Conservation (phyloP, 129 eudicot species). For the Artemisia annua region DNA sequence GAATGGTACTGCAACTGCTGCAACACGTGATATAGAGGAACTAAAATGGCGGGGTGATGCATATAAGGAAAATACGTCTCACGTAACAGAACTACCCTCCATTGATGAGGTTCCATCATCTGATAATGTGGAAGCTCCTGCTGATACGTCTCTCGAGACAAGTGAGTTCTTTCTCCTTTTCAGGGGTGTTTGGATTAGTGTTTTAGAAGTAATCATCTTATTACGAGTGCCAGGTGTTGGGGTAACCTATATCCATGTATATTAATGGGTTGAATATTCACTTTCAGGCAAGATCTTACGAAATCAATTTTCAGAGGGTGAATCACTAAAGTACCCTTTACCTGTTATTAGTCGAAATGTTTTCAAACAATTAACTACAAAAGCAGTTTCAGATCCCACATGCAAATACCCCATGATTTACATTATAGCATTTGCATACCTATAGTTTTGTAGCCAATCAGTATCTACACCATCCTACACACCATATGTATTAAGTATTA, state of each 20-base stretch:
- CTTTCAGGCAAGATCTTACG: background rate
- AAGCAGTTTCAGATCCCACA: no score
- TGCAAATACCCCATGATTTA: background rate
- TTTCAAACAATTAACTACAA: no score
- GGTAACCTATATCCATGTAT: background rate
- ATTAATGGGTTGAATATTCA: background rate
- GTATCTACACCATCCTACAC: background rate
- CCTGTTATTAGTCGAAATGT: no score
- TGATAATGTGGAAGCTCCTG: conserved; percentile 26
- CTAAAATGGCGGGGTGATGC: conserved; percentile 42
- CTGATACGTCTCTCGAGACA: conserved; percentile 29
- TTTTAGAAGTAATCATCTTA: conserved; percentile 6
- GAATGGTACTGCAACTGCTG: conserved; percentile 18
- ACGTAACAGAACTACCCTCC: conserved; percentile 34
- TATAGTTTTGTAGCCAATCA: background rate
- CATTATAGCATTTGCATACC: background rate
- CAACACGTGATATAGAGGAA: conserved; percentile 42
- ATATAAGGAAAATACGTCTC: conserved; percentile 24
- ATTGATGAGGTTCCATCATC: conserved; percentile 37
- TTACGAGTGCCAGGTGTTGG: conserved; percentile 11
- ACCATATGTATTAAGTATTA: background rate
- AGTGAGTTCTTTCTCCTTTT: conserved; percentile 45
- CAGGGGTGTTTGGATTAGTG: background rate
- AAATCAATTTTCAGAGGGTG: no score
- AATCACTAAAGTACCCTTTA: no score